phyloP scores from a whole-genome alignment of 805 yeast genomes.

The Ogataea methylovora region DNA sequence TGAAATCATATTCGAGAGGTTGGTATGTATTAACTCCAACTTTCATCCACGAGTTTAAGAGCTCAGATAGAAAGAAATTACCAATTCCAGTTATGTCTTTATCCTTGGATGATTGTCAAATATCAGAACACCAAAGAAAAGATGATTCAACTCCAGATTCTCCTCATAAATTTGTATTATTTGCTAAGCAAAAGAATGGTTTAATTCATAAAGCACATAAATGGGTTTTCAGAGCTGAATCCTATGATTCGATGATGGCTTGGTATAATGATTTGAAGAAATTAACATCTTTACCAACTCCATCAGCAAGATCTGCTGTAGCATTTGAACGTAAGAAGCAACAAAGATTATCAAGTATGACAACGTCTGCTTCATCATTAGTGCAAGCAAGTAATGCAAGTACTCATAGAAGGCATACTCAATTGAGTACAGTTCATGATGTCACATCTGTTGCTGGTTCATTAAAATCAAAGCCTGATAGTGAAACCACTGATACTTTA shows the following conservation, averaged over 20 bases:
- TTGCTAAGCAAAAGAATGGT: conserved; percentile 67
- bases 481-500: background rate
- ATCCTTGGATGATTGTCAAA: conserved; percentile 68
- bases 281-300: conserved; percentile 56
- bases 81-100: conserved; percentile 78
- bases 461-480: background rate
- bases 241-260: conserved; percentile 66
- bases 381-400: background rate
- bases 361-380: background rate
- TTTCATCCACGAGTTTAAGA: conserved; percentile 84
- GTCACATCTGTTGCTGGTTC: background rate
- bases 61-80: conserved; percentile 75
- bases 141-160: conserved; percentile 49
- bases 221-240: conserved; percentile 91
- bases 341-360: conserved; percentile 1
- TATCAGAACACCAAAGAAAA: conserved; percentile 75
- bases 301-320: conserved; percentile 47
- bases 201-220: conserved; percentile 76
- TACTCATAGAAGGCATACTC: background rate
- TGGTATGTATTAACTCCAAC: conserved; percentile 89
- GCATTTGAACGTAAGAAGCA: conserved; percentile 26
- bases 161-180: conserved; percentile 69
- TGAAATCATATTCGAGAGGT: conserved; percentile 85
- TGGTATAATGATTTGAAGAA: conserved; percentile 80
- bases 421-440: background rate